Conservation (phyloP, 306 rosid genomes). For the Ochetophila trinervis region DNA sequence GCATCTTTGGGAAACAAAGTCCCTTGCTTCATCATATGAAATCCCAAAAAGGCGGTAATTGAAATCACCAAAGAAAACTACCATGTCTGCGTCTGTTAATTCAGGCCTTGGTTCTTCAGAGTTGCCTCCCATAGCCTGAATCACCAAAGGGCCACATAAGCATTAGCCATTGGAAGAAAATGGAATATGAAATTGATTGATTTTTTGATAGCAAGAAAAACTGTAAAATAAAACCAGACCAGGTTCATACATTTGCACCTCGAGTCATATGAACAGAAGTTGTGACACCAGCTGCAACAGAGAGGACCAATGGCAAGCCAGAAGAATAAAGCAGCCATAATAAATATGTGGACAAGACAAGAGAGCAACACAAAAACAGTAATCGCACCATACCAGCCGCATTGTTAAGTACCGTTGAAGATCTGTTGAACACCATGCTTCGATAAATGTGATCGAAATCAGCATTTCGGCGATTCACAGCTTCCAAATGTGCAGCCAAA, state of each 20-base stretch:
- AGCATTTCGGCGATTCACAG: slow-evolving; percentile 92
- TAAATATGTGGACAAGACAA: slow-evolving; percentile 91
- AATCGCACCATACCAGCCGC: slow-evolving; percentile 92
- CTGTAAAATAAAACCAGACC: neutral
- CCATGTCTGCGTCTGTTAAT: slow-evolving; percentile 91
- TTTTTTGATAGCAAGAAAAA: neutral
- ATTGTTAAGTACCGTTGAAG: slow-evolving; percentile 69
- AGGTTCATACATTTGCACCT: slow-evolving; percentile 60
- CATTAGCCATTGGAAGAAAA: slow-evolving; percentile 14
- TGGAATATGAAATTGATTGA: slow-evolving; percentile 15
- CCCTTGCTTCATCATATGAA: slow-evolving; percentile 97
- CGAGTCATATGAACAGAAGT: slow-evolving; percentile 66
- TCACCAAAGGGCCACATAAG: slow-evolving; percentile 22
- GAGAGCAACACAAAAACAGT: slow-evolving; percentile 81
- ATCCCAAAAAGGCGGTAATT: slow-evolving; percentile 95
- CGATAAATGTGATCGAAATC: slow-evolving; percentile 95
- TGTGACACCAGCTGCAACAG: slow-evolving; percentile 91
- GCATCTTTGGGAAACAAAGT: slow-evolving; percentile 98
- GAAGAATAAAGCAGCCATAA: slow-evolving; percentile 94
- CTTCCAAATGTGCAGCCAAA: slow-evolving; percentile 99
- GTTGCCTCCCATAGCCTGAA: slow-evolving; percentile 56
- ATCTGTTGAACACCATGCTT: slow-evolving; percentile 86
- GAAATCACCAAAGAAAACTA: slow-evolving; percentile 92
- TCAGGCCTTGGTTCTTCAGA: slow-evolving; percentile 85
- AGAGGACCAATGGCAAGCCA: slow-evolving; percentile 88